Conservation (phyloP, 768 basidiomycete species). For the Neoboletus magnificus region DNA sequence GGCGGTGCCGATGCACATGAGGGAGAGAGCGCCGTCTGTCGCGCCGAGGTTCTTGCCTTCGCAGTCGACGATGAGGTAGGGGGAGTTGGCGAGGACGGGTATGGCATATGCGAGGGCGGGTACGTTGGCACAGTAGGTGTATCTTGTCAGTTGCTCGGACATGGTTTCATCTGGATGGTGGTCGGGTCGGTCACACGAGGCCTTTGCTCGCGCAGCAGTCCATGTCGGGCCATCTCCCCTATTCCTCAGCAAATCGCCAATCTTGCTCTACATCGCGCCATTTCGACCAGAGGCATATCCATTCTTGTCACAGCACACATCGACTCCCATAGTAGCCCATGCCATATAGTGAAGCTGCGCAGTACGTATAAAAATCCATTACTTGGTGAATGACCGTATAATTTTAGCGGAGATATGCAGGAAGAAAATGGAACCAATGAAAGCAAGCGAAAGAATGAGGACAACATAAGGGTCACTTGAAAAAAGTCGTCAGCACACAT, state of each 20-base stretch:
- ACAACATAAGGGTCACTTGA: conserved; percentile 93
- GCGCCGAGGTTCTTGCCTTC: conserved; percentile 37
- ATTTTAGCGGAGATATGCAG: conserved; percentile 95
- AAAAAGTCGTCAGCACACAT: conserved; percentile 5
- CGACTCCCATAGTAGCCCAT: background rate
- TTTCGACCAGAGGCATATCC: background rate
- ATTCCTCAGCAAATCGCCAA: background rate
- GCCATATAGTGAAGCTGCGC: background rate
- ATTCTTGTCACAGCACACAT: background rate
- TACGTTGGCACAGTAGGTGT: conserved; percentile 17
- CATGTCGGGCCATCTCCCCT: conserved; percentile 5
- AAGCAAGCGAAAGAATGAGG: conserved; percentile 90
- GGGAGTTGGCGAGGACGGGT: conserved; percentile 18
- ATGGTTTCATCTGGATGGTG: conserved; percentile 12
- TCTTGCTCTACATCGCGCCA: too few species aligned
- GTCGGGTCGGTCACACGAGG: conserved; percentile 10
- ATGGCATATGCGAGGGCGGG: conserved; percentile 17
- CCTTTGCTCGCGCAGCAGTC: background rate
- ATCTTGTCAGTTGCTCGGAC: conserved; percentile 16
- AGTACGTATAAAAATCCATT: conserved; percentile 20
- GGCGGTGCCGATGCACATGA: conserved; percentile 35
- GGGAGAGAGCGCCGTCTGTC: conserved; percentile 30
- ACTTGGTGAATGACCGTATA: conserved; percentile 88
- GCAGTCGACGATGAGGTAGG: conserved; percentile 37
- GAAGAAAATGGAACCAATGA: conserved; percentile 99